Conservation (phyloP, 2,329 filamentous ascomycete species). For the Scortechinia acanthostroma region DNA sequence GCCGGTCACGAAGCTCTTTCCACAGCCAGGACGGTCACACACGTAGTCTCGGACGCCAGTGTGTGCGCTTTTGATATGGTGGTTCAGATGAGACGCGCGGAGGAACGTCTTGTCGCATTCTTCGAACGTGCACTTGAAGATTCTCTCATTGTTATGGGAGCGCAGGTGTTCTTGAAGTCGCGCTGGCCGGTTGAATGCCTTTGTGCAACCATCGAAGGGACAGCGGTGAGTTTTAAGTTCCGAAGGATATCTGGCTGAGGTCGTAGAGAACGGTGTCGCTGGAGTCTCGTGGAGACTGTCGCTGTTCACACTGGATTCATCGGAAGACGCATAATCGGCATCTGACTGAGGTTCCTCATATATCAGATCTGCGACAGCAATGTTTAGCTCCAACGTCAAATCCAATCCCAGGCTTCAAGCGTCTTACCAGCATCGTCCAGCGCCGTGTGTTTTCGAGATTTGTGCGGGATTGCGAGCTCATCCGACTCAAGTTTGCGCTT, state of each 20-base stretch:
- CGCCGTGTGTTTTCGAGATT: not conserved
- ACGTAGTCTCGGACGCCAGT: slow-evolving; percentile 61
- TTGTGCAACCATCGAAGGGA: slow-evolving; percentile 65
- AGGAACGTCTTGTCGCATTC: slow-evolving; percentile 79
- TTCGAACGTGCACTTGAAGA: slow-evolving; percentile 64
- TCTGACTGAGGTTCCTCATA: slow-evolving; percentile 1
- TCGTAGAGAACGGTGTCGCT: not conserved
- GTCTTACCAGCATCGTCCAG: not conserved
- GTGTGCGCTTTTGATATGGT: slow-evolving; percentile 79
- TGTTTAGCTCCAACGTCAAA: not conserved
- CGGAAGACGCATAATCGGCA: not conserved
- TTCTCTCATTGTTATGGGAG: slow-evolving; percentile 78
- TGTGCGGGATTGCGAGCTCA: not conserved
- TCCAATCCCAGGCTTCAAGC: too few relatives aligned
- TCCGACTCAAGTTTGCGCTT: not conserved
- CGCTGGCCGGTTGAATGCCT: slow-evolving; percentile 81
- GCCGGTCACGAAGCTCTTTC: slow-evolving; percentile 74
- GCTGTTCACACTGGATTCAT: not conserved
- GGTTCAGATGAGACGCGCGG: slow-evolving; percentile 77
- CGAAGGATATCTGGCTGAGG: not conserved
- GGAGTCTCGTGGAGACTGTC: not conserved
- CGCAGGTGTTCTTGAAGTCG: slow-evolving; percentile 73
- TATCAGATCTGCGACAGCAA: not conserved
- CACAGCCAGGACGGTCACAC: slow-evolving; percentile 69
- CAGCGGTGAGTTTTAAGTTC: not conserved